Percentiles rank a stretch among this genome's conserved stretches.
Conservation (phyloP, 2,329 filamentous ascomycete genomes). For the Lomentospora prolificans region DNA sequence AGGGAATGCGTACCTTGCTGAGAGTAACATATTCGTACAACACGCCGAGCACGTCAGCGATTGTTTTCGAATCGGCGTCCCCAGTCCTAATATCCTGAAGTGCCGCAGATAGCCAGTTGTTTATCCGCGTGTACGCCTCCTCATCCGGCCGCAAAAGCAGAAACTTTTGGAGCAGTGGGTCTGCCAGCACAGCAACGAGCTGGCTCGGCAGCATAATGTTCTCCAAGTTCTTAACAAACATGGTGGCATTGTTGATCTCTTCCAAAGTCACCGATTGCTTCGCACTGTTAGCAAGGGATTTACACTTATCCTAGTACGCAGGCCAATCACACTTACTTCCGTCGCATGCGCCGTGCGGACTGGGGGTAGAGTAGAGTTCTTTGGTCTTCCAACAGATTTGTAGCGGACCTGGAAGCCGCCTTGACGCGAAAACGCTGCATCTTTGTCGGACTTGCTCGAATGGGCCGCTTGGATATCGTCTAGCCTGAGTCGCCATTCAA, state of each 20-base stretch:
- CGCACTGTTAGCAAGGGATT: neutral
- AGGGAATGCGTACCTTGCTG: conserved; percentile 39
- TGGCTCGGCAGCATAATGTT: conserved; percentile 75
- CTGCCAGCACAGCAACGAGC: conserved; percentile 63
- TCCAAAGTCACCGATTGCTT: conserved; percentile 59
- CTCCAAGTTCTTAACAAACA: conserved; percentile 64
- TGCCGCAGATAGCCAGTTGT: conserved; percentile 48
- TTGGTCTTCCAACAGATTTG: conserved; percentile 16
- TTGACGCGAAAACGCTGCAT: conserved; percentile 23
- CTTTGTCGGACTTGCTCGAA: conserved; percentile 34
- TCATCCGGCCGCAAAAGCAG: conserved; percentile 52
- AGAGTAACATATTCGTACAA: conserved; percentile 45
- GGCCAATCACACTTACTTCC: conserved; percentile 36
- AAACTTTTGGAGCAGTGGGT: conserved; percentile 71
- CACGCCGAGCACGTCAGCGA: conserved; percentile 45
- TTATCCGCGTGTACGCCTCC: conserved; percentile 40
- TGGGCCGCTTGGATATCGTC: conserved; percentile 55
- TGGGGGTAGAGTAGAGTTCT: conserved; percentile 47
- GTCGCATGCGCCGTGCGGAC: conserved; percentile 67
- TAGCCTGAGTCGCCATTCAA: conserved; percentile 61
- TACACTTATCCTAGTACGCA: too few species aligned
- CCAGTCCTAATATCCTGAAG: conserved; percentile 46
- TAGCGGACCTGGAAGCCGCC: conserved; percentile 50
- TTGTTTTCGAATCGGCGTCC: conserved; percentile 34
- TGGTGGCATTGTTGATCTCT: conserved; percentile 62